A percentile compares a stretch with the other conserved stretches of the same genome.
These are phyloP conservation scores for Closterium sp. DNA, from an alignment of 139 green algal species.

Conservation along the genomic window DNA sequence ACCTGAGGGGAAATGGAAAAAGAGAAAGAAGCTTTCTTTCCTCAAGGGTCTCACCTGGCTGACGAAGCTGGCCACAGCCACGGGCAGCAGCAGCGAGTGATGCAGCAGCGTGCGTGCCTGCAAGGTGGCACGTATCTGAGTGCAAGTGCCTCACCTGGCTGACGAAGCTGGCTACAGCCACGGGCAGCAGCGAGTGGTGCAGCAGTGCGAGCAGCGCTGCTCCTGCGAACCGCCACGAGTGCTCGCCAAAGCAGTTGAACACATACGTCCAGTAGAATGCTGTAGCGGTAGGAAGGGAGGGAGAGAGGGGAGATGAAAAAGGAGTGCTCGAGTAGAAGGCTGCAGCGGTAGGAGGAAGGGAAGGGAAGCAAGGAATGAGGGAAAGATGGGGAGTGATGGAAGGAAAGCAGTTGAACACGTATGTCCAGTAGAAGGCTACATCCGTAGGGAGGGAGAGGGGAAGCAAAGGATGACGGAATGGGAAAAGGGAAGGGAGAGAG, in stretches of 20 bases:
- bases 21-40: too few relatives aligned
- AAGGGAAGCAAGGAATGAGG: not conserved
- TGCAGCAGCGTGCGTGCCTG: conserved; percentile 20
- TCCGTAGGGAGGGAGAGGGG: not conserved
- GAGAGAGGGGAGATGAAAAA: not conserved
- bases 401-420: not conserved
- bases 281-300: not conserved
- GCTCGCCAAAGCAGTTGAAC: conserved; percentile 27
- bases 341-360: not conserved
- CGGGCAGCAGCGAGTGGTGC: conserved; percentile 32
- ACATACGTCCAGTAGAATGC: conserved; percentile 28
- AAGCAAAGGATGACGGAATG: not conserved
- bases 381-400: too few relatives aligned
- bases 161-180: conserved; percentile 39
- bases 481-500: too few relatives aligned
- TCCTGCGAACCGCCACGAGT: conserved; percentile 25
- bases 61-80: conserved; percentile 41
- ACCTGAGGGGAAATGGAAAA: too few relatives aligned
- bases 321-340: too few relatives aligned
- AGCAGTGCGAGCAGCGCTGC: conserved; percentile 26
- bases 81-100: conserved; percentile 36
- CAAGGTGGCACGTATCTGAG: too few relatives aligned
- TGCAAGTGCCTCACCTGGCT: conserved; percentile 20
- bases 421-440: not conserved
- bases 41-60: conserved; percentile 3